phyloP scores from a whole-genome alignment of 345 rosid species.

The Stellera chamaejasme region DNA sequence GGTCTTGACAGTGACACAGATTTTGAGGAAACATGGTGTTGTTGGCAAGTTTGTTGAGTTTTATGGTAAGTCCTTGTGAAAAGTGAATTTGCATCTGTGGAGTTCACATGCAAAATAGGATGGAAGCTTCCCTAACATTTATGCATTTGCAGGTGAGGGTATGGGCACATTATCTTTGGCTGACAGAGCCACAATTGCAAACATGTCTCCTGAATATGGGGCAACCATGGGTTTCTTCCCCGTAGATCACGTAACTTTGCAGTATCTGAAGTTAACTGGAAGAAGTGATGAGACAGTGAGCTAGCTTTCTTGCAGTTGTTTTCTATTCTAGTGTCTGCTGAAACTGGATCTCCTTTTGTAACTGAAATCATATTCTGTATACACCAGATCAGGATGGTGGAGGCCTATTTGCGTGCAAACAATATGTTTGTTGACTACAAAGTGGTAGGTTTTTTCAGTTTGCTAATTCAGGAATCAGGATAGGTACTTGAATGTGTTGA shows the following conservation, averaged over 20 bases:
- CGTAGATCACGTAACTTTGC: conserved; percentile 79
- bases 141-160: conserved; percentile 56
- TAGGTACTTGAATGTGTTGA: conserved; percentile 1
- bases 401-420: conserved; percentile 79
- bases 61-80: conserved; percentile 37
- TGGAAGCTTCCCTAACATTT: neutral
- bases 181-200: conserved; percentile 87
- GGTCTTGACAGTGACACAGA: conserved; percentile 96
- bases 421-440: conserved; percentile 79
- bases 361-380: neutral
- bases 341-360: neutral
- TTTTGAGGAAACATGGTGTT: conserved; percentile 98
- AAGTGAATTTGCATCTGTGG: neutral
- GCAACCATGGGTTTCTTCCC: conserved; percentile 99
- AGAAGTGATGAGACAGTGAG: conserved; percentile 83
- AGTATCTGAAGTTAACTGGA: conserved; percentile 84
- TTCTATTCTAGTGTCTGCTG: conserved; percentile 3
- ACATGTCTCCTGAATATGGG: conserved; percentile 97
- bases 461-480: neutral
- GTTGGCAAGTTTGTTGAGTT: conserved; percentile 99
- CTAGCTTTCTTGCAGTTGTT: neutral
- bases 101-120: neutral
- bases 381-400: conserved; percentile 67
- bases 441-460: conserved; percentile 39
- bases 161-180: conserved; percentile 77